Base-by-base conservation (phyloP, 2,329 filamentous ascomycete genomes). In the Neofusicoccum kwambonambiense region DNA sequence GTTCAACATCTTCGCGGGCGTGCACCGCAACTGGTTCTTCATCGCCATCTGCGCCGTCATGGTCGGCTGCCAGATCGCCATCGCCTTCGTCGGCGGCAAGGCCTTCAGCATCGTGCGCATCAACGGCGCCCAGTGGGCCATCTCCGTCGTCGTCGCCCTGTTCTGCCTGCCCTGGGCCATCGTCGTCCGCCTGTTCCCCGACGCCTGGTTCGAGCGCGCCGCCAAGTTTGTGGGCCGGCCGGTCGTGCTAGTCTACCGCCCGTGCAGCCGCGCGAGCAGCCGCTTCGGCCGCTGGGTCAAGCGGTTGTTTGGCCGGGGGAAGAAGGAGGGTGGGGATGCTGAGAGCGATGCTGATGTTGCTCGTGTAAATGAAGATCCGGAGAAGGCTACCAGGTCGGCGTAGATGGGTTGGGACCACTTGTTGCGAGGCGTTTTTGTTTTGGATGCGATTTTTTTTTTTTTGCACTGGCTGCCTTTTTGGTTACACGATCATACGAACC, bases 1-100 rank as follows among this genome's bases (percentile, higher is more conserved):
- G 62, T 93, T 97, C 83, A 98, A 98, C 79, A 93, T 98, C 68
- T 94, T 98, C 67, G 93, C 97, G 75, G 93, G 92, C 62, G 86
- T 97, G 66, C 84, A 84, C 31, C 86, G 86, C 74, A 98, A 98
- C 77, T 96, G 95, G 83, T 97, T 98, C 80, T 86, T 96, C 42
- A 85, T 80, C 44, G 97, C 98, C 77, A 92, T 92, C 79, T 73
- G 84, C 67, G 83, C 96, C 76, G 97, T 98, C 90, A 87, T 94
- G 70, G 93, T 88, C 68, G 56, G 56, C 42, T 92, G 91, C 22
- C 94, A 98, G 75, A 82, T 95, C 34, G 84, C 97, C 77, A 98
- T 98, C 74, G 86, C 97, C 71, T 95, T 91, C 72, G 86, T 97
- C 60, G 94, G 94, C 68, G 91, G 92, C 39, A 79, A 82, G 8